phyloP scores from a whole-genome alignment of 139 green algal genomes.

The Volvox reticuliferus region DNA sequence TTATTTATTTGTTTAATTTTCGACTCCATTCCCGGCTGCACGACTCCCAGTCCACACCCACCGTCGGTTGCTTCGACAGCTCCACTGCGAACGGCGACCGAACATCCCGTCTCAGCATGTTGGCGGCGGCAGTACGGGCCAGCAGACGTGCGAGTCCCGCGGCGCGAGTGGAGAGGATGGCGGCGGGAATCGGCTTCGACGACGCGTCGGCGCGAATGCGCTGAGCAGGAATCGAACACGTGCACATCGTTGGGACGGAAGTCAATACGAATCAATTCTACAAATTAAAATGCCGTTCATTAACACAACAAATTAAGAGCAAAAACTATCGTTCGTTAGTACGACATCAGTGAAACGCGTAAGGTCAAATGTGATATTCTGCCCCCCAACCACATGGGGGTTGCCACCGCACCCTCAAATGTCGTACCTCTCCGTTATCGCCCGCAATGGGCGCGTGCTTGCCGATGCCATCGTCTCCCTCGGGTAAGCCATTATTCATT shows the following conservation, averaged over 20 bases:
- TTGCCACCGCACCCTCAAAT: too few relatives aligned
- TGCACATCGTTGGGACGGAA: too few relatives aligned
- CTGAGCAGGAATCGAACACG: not conserved
- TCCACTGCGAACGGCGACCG: constrained; percentile 82
- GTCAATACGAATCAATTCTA: too few relatives aligned
- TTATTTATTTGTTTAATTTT: too few relatives aligned
- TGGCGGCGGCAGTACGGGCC: constrained; percentile 40
- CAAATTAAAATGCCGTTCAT: too few relatives aligned
- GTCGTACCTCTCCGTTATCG: constrained; percentile 22
- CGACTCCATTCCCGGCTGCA: too few relatives aligned
- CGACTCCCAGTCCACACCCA: not conserved
- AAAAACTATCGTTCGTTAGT: too few relatives aligned
- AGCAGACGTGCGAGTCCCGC: not conserved
- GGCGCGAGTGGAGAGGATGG: not conserved
- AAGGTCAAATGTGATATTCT: too few relatives aligned
- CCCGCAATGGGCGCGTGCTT: constrained; percentile 34
- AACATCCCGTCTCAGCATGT: constrained; percentile 40
- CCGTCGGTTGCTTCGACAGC: constrained; percentile 44
- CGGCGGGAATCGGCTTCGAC: not conserved
- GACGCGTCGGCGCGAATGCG: constrained; percentile 6
- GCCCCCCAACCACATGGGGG: too few relatives aligned
- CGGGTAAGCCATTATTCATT: not conserved
- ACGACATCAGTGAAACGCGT: too few relatives aligned
- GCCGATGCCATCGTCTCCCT: not conserved
- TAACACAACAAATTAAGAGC: too few relatives aligned